These are phyloP conservation scores for Hippophae gyantsensis DNA, from an alignment of 306 rosid genomes.

Conservation along the genomic window DNA sequence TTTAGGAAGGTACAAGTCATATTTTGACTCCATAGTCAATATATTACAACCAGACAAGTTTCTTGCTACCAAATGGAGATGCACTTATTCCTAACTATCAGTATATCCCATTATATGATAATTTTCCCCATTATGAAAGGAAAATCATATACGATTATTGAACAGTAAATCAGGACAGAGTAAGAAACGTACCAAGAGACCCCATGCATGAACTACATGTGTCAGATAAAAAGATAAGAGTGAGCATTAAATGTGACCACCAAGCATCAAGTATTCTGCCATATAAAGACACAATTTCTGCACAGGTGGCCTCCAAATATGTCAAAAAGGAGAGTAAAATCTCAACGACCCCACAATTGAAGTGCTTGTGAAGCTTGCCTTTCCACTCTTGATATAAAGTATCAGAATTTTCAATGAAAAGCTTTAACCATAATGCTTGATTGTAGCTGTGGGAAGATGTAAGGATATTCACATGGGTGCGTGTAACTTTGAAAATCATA, in stretches of 20 bases:
- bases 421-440: background rate
- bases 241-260: background rate
- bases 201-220: conserved; percentile 6
- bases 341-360: conserved; percentile 1
- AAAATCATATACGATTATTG: background rate
- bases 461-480: background rate
- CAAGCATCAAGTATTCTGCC: background rate
- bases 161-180: background rate
- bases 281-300: background rate
- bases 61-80: background rate
- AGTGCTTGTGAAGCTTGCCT: background rate
- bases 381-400: background rate
- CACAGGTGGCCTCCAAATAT: background rate
- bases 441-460: background rate
- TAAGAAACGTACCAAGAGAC: background rate
- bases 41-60: background rate
- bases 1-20: conserved; percentile 8
- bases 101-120: background rate
- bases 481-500: background rate
- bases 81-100: background rate
- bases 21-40: no score
- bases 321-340: conserved; percentile 4
- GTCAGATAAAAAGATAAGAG: background rate
- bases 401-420: background rate
- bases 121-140: no score